Conservation (phyloP, 352 stramenopile species). For the Phytophthora uliginosa region DNA sequence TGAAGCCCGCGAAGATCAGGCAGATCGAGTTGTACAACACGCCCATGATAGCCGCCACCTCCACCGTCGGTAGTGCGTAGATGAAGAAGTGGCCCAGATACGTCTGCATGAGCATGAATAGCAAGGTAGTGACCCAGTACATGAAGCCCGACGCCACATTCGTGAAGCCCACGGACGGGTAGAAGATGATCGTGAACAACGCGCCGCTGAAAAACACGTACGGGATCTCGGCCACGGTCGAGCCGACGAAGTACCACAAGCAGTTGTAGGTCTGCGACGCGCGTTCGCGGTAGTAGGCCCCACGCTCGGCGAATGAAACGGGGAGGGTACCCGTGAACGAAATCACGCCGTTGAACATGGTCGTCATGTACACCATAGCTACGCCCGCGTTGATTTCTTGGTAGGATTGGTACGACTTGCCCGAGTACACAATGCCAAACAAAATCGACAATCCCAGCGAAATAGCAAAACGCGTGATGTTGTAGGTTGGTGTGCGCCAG, state of each 20-base stretch:
- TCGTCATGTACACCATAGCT: conserved; percentile 82
- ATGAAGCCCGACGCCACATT: conserved; percentile 41
- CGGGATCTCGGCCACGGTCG: conserved; percentile 83
- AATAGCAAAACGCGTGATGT: conserved; percentile 75
- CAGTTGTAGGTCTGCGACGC: conserved; percentile 89
- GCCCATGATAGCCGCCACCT: conserved; percentile 50
- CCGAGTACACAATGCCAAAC: conserved; percentile 71
- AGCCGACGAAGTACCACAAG: conserved; percentile 75
- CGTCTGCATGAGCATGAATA: conserved; percentile 48
- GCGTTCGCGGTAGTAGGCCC: conserved; percentile 89
- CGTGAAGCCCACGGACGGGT: conserved; percentile 57
- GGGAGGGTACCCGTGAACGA: conserved; percentile 80
- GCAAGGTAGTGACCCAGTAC: conserved; percentile 49
- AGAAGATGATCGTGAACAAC: conserved; percentile 60
- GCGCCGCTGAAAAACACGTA: conserved; percentile 52
- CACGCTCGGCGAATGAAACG: conserved; percentile 84
- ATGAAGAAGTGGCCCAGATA: conserved; percentile 50
- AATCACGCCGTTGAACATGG: conserved; percentile 82
- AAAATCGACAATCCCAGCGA: conserved; percentile 71
- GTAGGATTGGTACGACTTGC: conserved; percentile 47
- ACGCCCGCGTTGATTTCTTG: conserved; percentile 57
- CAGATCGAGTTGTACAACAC: conserved; percentile 53
- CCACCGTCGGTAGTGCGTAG: conserved; percentile 45
- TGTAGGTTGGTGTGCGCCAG: conserved; percentile 89
- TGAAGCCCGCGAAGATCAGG: conserved; percentile 52